Percentiles rank a stretch among this genome's conserved stretches.
phyloP scores from a whole-genome alignment of 805 yeast genomes.

The Cyberlindnera euphorbiiphila region DNA sequence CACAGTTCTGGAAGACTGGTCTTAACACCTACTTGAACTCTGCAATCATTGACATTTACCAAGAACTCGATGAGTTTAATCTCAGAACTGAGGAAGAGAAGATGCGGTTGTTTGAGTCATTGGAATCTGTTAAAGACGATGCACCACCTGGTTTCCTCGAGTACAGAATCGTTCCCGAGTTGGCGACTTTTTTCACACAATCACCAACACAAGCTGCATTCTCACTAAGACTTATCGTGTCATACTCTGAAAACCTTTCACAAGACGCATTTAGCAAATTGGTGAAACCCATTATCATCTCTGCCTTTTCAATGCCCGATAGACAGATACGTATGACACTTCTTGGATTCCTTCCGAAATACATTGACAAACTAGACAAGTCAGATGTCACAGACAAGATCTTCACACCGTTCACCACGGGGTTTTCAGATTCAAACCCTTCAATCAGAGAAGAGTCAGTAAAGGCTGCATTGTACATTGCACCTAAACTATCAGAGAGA shows the following conservation, averaged over 20 bases:
- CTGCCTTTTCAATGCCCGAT: slow-evolving; percentile 63
- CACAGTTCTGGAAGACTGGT: slow-evolving; percentile 27
- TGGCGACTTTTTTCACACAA: slow-evolving; percentile 41
- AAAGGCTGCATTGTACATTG: slow-evolving; percentile 54
- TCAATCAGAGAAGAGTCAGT: slow-evolving; percentile 79
- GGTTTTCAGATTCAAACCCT: slow-evolving; percentile 80
- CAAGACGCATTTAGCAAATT: slow-evolving; percentile 35
- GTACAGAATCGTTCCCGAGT: slow-evolving; percentile 65
- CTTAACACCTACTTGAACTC: slow-evolving; percentile 33
- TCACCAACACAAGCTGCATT: slow-evolving; percentile 28
- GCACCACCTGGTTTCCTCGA: slow-evolving; percentile 54
- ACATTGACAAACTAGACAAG: slow-evolving; percentile 46
- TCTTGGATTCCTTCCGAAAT: slow-evolving; percentile 56
- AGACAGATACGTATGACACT: slow-evolving; percentile 74
- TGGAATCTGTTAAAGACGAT: slow-evolving; percentile 33
- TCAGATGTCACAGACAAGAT: slow-evolving; percentile 65
- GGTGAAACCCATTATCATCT: slow-evolving; percentile 61
- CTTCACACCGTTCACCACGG: slow-evolving; percentile 66
- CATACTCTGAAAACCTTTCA: slow-evolving; percentile 31
- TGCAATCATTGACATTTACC: slow-evolving; percentile 47
- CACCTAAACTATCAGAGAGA: slow-evolving; percentile 65
- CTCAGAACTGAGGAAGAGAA: slow-evolving; percentile 53
- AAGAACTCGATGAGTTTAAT: slow-evolving; percentile 51
- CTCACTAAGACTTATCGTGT: slow-evolving; percentile 28
- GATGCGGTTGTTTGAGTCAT: slow-evolving; percentile 38